These are phyloP conservation scores for Porphyra umbilicalis DNA, from an alignment of 31 red algal genomes.

Conservation along the genomic window DNA sequence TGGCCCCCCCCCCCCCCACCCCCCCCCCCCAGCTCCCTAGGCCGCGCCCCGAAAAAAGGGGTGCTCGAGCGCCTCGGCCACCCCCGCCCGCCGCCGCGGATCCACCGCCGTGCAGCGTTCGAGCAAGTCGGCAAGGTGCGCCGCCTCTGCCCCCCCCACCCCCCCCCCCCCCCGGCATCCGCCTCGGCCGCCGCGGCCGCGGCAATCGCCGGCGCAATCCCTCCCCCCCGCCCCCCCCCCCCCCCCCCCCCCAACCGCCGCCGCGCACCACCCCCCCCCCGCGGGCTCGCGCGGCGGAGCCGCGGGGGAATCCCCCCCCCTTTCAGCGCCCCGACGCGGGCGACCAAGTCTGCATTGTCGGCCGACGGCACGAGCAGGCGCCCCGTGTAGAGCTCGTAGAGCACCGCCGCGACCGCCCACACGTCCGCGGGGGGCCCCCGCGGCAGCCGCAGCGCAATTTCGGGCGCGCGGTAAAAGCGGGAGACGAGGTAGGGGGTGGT, in stretches of 20 bases:
- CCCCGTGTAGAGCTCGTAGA: constrained; percentile 30
- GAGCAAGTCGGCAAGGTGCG: neutral
- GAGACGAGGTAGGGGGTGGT: constrained; percentile 15
- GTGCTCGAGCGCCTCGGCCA: neutral
- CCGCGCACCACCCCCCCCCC: neutral
- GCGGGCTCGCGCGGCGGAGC: neutral
- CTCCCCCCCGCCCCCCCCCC: neutral
- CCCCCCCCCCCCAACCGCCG: neutral
- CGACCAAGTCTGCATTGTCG: neutral
- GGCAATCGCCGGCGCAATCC: neutral
- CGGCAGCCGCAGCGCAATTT: constrained; percentile 9
- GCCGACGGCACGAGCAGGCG: constrained; percentile 4
- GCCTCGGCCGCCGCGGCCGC: neutral
- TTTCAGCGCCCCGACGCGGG: neutral
- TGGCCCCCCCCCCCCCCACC: neutral
- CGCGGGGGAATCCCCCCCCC: neutral
- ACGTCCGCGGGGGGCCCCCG: constrained; percentile 10
- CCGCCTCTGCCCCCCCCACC: neutral
- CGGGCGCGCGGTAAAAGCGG: constrained; percentile 23
- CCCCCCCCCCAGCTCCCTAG: neutral
- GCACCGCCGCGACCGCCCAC: constrained; percentile 12
- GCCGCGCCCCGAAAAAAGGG: neutral
- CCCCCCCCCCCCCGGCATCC: neutral
- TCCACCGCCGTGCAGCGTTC: neutral
- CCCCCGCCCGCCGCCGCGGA: neutral